These are phyloP conservation scores for Hyphopichia homilentoma DNA, from an alignment of 805 yeast genomes.

Conservation along the genomic window DNA sequence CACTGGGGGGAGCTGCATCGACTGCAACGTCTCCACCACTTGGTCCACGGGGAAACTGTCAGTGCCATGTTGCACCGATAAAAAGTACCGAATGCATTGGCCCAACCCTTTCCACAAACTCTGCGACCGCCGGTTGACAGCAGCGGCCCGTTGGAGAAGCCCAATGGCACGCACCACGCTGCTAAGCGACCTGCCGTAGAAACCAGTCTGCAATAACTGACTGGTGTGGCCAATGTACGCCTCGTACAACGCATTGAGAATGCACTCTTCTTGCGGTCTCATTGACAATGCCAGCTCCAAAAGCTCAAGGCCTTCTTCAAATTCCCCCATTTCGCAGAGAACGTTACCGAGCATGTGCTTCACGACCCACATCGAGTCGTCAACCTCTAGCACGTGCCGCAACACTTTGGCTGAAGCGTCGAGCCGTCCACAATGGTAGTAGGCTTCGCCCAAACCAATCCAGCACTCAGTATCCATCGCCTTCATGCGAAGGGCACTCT, in stretches of 20 bases:
- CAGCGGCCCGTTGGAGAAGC: slow-evolving; percentile 35
- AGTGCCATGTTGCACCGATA: slow-evolving; percentile 52
- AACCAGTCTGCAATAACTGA: slow-evolving; percentile 54
- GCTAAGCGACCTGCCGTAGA: slow-evolving; percentile 60
- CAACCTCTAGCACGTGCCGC: slow-evolving; percentile 54
- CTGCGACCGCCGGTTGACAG: slow-evolving; percentile 36
- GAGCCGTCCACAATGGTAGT: slow-evolving; percentile 74
- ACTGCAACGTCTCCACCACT: slow-evolving; percentile 16
- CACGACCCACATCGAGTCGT: slow-evolving; percentile 57
- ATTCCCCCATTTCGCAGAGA: slow-evolving; percentile 61
- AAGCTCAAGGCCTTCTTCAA: slow-evolving; percentile 51
- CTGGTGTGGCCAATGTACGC: slow-evolving; percentile 53
- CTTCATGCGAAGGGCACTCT: slow-evolving; percentile 71
- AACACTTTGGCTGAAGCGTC: slow-evolving; percentile 88
- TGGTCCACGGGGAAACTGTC: slow-evolving; percentile 43
- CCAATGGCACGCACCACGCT: slow-evolving; percentile 46
- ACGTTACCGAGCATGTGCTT: slow-evolving; percentile 66
- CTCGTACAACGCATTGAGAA: slow-evolving; percentile 51
- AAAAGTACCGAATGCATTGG: slow-evolving; percentile 51
- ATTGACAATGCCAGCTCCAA: slow-evolving; percentile 39
- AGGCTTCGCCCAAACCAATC: slow-evolving; percentile 97
- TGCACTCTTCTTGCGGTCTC: slow-evolving; percentile 47
- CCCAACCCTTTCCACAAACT: slow-evolving; percentile 66
- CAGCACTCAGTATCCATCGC: slow-evolving; percentile 74
- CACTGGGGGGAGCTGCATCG: slow-evolving; percentile 6